Base-by-base conservation (phyloP, 495 filamentous ascomycete genomes). In the Bacidia gigantensis region DNA sequence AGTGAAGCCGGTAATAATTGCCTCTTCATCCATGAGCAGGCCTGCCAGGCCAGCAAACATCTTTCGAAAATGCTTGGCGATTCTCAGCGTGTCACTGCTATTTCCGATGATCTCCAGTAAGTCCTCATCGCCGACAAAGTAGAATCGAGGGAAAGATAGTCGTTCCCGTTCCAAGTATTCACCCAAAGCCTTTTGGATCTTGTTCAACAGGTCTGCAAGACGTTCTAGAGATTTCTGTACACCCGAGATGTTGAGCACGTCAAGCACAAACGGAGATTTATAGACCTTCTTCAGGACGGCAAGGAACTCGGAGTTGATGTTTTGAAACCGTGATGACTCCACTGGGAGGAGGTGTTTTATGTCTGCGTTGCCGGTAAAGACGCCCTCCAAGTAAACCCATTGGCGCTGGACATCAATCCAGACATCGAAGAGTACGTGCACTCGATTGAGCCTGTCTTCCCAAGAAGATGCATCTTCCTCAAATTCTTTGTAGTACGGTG, bases 321-420 rank as follows among this genome's bases (percentile, higher is more conserved):
- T 96, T 60, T 95, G 86, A 67, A 99, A 99, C 46, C 93, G 80
- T 11, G 86, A 86, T 0, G 92, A 96, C 61, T 99, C 92, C 58
- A 94, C 83, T 3, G 93, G 93, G 26, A 99, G 80, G 43, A 99
- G 74, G 67, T 97, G 93, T 67, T 95, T 99, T 71, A 99, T 99
- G 63, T 99, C 92, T 10, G 87, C 89, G 67, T 97, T 99, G 50
- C 92, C 92, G 3, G 89, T 92, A 64, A 99, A 99, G 39, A 99
- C 93, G 50, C 92, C 92, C 68, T 99, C 93, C 21, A 99, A 76
- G 61, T 99, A 99, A 2, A 97, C 90, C 92, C 92, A 99, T 71
- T 99, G 92, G 52, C 92, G 81, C 67, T 99, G 92, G 23, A 99
- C 93, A 69, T 99, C 92, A 56, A 99, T 97, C 92, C 92, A 99